These are phyloP conservation scores for Articulospora tetracladia DNA, from an alignment of 495 filamentous ascomycete species.

Conservation along the genomic window DNA sequence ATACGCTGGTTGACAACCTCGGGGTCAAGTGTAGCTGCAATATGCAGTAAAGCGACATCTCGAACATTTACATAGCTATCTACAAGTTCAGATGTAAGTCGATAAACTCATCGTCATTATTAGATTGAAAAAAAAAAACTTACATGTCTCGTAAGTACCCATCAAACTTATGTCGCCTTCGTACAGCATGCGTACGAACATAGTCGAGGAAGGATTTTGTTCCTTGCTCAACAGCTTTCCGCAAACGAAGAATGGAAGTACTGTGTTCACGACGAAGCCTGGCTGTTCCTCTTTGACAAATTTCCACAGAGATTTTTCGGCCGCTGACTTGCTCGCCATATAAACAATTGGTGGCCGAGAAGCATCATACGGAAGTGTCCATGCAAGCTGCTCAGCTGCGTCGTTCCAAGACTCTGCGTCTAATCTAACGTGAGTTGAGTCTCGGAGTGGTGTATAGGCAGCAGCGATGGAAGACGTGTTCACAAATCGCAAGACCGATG, in stretches of 20 bases:
- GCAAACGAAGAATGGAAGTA: not conserved
- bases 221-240: not conserved
- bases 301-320: conserved; percentile 6
- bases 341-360: conserved; percentile 39
- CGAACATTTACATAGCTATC: conserved; percentile 23
- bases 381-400: conserved; percentile 34
- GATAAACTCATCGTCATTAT: not conserved
- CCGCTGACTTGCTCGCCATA: conserved; percentile 41
- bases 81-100: not conserved
- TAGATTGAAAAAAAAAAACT: not conserved
- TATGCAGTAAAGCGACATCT: conserved; percentile 41
- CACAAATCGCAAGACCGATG: not conserved
- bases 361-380: conserved; percentile 30
- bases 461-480: not conserved
- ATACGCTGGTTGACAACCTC: conserved; percentile 38
- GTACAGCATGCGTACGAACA: not conserved
- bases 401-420: conserved; percentile 43
- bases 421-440: not conserved
- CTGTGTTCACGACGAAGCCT: not conserved
- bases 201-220: not conserved
- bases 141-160: not conserved
- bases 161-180: not conserved
- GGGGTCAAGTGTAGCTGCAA: conserved; percentile 35
- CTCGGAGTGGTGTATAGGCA: not conserved
- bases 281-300: not conserved